Evolutionary conservation across 768 basidiomycete species (phyloP).

Genomic region (Hortiboletus campestris): DNA sequence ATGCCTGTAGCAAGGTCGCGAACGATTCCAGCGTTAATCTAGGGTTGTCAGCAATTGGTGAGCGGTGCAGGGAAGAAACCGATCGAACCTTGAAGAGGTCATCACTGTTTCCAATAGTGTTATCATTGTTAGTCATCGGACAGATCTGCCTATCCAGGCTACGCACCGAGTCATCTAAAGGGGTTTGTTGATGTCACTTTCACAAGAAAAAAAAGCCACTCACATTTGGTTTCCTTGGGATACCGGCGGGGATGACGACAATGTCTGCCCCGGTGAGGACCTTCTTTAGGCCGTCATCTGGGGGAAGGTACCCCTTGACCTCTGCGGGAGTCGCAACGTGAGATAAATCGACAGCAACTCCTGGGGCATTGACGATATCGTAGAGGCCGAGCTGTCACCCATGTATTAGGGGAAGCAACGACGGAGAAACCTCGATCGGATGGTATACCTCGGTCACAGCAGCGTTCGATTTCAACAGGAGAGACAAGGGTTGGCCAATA

Average conservation of each 20-base stretch:
- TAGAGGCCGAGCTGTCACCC: conserved; percentile 70
- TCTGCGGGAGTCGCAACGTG: conserved; percentile 90
- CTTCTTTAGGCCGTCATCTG: conserved; percentile 80
- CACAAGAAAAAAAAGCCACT: conserved; percentile 30
- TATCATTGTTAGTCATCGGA: conserved; percentile 9
- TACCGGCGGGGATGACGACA: conserved; percentile 94
- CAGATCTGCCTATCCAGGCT: not conserved
- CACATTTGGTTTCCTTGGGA: conserved; percentile 93
- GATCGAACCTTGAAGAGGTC: conserved; percentile 86
- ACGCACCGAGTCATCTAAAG: conserved; percentile 52
- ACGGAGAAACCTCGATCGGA: not conserved
- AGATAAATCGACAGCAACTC: conserved; percentile 92
- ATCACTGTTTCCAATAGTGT: conserved; percentile 53
- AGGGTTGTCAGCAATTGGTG: conserved; percentile 3
- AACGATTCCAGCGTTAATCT: conserved; percentile 99
- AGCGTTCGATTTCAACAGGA: conserved; percentile 86
- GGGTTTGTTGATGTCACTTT: not conserved
- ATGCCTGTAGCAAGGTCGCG: conserved; percentile 90
- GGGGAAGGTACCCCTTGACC: conserved; percentile 76
- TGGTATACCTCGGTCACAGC: conserved; percentile 67
- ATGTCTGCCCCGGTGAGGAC: conserved; percentile 82
- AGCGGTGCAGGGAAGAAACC: not conserved
- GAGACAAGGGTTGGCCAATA: conserved; percentile 94
- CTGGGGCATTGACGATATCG: conserved; percentile 98
- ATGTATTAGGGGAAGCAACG: conserved; percentile 1